Conservation (phyloP, 768 basidiomycete genomes). For the Pleurotus sapidus region DNA sequence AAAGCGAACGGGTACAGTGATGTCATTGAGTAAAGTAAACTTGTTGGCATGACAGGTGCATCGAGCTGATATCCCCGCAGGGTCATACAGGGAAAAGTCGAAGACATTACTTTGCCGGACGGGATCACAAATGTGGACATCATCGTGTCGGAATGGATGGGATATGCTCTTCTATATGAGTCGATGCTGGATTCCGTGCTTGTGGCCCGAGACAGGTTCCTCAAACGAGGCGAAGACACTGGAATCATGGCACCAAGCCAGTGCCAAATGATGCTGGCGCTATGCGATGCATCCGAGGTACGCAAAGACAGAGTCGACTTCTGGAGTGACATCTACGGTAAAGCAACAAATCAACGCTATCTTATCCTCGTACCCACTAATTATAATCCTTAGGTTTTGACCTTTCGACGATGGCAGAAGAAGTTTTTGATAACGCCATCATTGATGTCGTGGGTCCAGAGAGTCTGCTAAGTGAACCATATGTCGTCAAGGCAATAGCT, state of each 20-base stretch:
- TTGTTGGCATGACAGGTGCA: no score
- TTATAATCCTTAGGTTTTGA: constrained; percentile 66
- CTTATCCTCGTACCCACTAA: no score
- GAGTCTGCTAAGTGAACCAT: constrained; percentile 61
- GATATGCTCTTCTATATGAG: constrained; percentile 87
- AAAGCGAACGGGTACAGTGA: constrained; percentile 69
- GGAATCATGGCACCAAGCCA: constrained; percentile 93
- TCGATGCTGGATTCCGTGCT: constrained; percentile 98
- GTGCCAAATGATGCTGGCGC: constrained; percentile 78
- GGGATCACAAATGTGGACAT: constrained; percentile 80
- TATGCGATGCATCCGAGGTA: constrained; percentile 75
- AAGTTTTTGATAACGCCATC: constrained; percentile 77
- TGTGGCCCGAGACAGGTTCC: constrained; percentile 81
- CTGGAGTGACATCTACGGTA: constrained; percentile 92
- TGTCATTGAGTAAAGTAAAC: constrained; percentile 50
- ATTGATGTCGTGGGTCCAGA: constrained; percentile 75
- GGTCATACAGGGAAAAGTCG: constrained; percentile 89
- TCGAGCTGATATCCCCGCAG: neutral
- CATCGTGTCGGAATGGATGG: constrained; percentile 99
- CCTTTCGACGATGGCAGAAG: constrained; percentile 75
- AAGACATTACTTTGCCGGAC: constrained; percentile 78
- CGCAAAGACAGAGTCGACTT: constrained; percentile 82
- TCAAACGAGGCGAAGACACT: constrained; percentile 44
- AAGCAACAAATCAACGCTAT: no score
- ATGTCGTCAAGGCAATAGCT: constrained; percentile 58